Conservation (phyloP, 306 rosid genomes). For the Pueraria montana region DNA sequence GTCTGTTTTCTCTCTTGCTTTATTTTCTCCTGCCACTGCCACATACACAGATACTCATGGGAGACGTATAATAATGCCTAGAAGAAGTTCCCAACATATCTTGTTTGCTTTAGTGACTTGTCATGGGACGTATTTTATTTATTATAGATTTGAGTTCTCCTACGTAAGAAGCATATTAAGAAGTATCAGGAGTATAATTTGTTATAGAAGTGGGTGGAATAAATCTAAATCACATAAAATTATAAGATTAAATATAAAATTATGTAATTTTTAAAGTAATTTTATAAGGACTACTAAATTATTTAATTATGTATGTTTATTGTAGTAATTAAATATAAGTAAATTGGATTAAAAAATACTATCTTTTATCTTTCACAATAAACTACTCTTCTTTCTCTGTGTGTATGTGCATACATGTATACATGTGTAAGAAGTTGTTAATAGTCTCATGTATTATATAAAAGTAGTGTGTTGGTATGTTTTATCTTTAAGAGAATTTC, state of each 20-base stretch:
- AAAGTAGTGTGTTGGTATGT: no score
- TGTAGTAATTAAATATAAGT: background rate
- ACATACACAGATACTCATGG: background rate
- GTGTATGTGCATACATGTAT: background rate
- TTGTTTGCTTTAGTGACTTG: constrained; percentile 13
- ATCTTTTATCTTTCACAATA: background rate
- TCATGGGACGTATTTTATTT: background rate
- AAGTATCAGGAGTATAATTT: background rate
- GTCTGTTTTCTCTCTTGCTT: background rate
- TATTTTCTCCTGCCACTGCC: background rate
- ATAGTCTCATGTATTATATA: background rate
- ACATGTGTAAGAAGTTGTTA: background rate
- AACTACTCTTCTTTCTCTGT: background rate
- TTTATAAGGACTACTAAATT: background rate
- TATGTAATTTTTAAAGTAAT: background rate
- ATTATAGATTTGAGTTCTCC: constrained; percentile 10
- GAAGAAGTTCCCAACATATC: constrained; percentile 19
- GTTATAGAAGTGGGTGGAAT: background rate
- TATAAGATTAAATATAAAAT: background rate
- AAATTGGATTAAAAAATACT: background rate
- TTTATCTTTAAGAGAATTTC: no score
- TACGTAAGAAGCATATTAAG: constrained; percentile 17
- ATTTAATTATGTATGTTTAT: background rate
- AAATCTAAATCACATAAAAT: background rate
- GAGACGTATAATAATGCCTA: constrained; percentile 11